Percentiles rank a stretch among this genome's conserved stretches.
These are phyloP conservation scores for Paecilomyces sp. DNA, from an alignment of 2,329 filamentous ascomycete species.

Conservation along the genomic window DNA sequence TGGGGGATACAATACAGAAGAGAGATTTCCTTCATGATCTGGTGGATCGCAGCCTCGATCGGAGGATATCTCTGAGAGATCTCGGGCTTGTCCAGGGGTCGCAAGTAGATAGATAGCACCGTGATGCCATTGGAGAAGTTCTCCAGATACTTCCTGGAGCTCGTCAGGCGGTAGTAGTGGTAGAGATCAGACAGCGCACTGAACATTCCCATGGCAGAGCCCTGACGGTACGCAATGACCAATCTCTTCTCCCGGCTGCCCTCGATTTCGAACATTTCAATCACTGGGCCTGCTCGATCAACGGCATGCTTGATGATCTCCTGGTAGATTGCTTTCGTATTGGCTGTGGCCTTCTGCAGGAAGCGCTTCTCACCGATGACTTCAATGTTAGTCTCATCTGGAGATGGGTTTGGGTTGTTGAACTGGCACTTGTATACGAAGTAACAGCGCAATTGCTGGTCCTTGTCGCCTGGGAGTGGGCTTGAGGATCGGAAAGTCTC, in stretches of 20 bases:
- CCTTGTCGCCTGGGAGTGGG: slow-evolving; percentile 64
- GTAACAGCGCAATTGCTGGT: slow-evolving; percentile 88
- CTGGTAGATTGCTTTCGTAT: slow-evolving; percentile 94
- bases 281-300: slow-evolving; percentile 80
- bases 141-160: slow-evolving; percentile 94
- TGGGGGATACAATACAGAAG: slow-evolving; percentile 95
- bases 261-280: slow-evolving; percentile 96
- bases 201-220: slow-evolving; percentile 88
- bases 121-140: slow-evolving; percentile 98
- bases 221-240: slow-evolving; percentile 88
- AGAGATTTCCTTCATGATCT: slow-evolving; percentile 98
- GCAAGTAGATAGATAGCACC: slow-evolving; percentile 91
- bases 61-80: slow-evolving; percentile 59
- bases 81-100: slow-evolving; percentile 57
- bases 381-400: slow-evolving; percentile 80
- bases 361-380: slow-evolving; percentile 90
- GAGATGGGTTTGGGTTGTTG: slow-evolving; percentile 62
- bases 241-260: slow-evolving; percentile 85
- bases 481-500: slow-evolving; percentile 95
- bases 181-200: slow-evolving; percentile 92
- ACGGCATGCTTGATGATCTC: slow-evolving; percentile 86
- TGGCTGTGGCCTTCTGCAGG: slow-evolving; percentile 88
- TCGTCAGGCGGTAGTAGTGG: slow-evolving; percentile 97
- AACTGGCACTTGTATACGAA: slow-evolving; percentile 98
- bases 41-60: slow-evolving; percentile 90